Evolutionary conservation across 257 asterid species (phyloP), one percentile per base, ranked within the genome.

Genomic region (Verbena officinalis): DNA sequence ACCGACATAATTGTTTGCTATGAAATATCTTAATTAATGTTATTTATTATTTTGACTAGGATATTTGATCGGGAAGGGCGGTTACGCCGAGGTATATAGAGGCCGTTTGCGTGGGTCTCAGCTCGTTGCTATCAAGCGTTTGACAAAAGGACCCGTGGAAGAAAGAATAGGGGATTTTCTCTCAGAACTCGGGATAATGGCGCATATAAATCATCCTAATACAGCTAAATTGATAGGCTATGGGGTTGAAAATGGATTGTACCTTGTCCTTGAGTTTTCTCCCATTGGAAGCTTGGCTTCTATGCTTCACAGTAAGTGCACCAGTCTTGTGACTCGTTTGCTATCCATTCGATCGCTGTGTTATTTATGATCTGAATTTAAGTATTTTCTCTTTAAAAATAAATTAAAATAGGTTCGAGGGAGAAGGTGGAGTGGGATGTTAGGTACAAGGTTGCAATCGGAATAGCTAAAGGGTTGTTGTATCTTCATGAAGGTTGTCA

Each of bases 181-280:
- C 20, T 72, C 96, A 0, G 99, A 94, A 64, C 90, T 94, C 22
- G 99, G 99, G 62, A 90, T 94, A 65, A 94, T 94, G 99, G 99
- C 93, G 14, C 99, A 94, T 56, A 81, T 94, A 19, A 84, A 88
- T 66, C 97, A 94, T 78, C 97, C 96, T 9, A 94, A 94, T 58
- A 94, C 99, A 3, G 95, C 99, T 40, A 94, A 81, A 57, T 49
- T 90, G 86, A 78, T 94, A 0, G 99, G 99, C 33, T 94, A 94
- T 66, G 97, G 97, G 22, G 96, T 86, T 19, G 99, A 88, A 80
- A 85, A 95, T 4, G 97, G 97, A 75, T 69, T 86, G 77, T 80
- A 77, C 73, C 95, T 94, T 65, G 96, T 94, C 1, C 97, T 94
- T 15, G 99, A 94, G 83, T 70, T 94, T 56, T 90, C 97, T 69